Conservation (phyloP, 345 rosid species). For the Eutrema yunnanense region DNA sequence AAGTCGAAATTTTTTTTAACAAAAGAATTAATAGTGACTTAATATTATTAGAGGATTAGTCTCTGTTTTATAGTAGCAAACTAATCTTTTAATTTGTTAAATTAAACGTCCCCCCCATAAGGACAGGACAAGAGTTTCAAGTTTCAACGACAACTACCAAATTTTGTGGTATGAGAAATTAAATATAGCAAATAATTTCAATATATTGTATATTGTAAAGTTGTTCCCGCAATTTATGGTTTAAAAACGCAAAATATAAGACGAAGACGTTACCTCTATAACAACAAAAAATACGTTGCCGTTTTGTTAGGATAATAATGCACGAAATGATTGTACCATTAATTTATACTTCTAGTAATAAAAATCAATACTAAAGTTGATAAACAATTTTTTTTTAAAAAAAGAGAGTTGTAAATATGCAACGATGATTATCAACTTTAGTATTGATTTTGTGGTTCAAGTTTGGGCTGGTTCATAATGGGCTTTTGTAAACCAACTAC, state of each 20-base stretch:
- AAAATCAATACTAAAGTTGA: no score
- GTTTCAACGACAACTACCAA: slow-evolving; percentile 21
- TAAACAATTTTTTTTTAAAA: no score
- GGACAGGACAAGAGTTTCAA: neutral
- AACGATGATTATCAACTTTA: no score
- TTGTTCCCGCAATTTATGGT: slow-evolving; percentile 15
- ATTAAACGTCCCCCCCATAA: neutral
- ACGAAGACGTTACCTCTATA: neutral
- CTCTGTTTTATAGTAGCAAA: neutral
- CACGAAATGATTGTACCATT: neutral
- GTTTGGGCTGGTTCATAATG: no score
- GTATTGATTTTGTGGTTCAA: no score
- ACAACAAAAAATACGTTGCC: no score
- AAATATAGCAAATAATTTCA: neutral
- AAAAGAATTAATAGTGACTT: no score
- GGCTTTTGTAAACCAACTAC: no score
- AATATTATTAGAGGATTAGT: neutral
- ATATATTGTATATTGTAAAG: no score
- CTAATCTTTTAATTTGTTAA: neutral
- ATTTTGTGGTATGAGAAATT: neutral
- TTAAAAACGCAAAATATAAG: neutral
- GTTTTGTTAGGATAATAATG: neutral
- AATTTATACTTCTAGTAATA: no score
- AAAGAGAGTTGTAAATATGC: no score
- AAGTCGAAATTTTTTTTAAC: no score